Conservation (phyloP, 768 basidiomycete genomes). For the Crassisporium funariophilum region DNA sequence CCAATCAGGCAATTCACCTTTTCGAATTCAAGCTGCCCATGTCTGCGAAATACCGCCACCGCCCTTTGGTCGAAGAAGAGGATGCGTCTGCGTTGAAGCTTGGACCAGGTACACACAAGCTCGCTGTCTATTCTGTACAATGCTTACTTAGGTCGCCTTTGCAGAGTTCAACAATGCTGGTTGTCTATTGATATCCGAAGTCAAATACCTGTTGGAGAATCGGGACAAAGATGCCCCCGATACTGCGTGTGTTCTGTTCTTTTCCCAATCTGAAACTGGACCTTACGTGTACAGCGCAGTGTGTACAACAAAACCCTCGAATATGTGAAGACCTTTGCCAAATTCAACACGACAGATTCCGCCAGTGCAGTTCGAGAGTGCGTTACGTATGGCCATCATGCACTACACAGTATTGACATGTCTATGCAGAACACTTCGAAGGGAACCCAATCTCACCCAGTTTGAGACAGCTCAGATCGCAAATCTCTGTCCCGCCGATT, state of each 20-base stretch:
- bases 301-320: slow-evolving; percentile 93
- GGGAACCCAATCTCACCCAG: slow-evolving; percentile 80
- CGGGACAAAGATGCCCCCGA: slow-evolving; percentile 87
- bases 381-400: too few species aligned
- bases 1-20: not conserved
- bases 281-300: slow-evolving; percentile 37
- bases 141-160: not conserved
- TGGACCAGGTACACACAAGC: slow-evolving; percentile 56
- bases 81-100: slow-evolving; percentile 86
- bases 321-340: slow-evolving; percentile 89
- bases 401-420: too few species aligned
- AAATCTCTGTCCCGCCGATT: slow-evolving; percentile 83
- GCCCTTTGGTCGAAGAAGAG: slow-evolving; percentile 73
- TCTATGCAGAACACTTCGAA: slow-evolving; percentile 63
- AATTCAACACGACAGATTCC: slow-evolving; percentile 85
- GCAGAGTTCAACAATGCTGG: slow-evolving; percentile 90
- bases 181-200: slow-evolving; percentile 89
- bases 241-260: slow-evolving; percentile 61
- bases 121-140: not conserved
- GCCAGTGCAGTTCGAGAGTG: slow-evolving; percentile 88
- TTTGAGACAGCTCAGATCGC: slow-evolving; percentile 94
- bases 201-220: slow-evolving; percentile 87
- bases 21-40: slow-evolving; percentile 27
- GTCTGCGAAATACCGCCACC: slow-evolving; percentile 67
- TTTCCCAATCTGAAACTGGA: not conserved